These are phyloP conservation scores for Forsythia suspensa DNA, from an alignment of 257 asterid genomes.

Conservation along the genomic window DNA sequence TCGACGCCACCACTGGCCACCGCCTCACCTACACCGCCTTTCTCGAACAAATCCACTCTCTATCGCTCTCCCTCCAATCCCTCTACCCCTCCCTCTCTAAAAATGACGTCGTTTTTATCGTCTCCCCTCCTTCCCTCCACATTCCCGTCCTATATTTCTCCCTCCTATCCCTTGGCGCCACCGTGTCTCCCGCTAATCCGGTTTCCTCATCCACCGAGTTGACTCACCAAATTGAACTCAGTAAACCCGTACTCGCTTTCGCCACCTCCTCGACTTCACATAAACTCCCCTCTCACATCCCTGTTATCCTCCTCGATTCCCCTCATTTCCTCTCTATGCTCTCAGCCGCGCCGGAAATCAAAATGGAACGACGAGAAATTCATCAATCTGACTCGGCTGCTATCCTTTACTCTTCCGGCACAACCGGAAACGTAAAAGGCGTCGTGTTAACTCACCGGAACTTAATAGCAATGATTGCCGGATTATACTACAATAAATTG, in stretches of 20 bases:
- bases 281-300: constrained; percentile 43
- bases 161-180: constrained; percentile 68
- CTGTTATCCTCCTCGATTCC: constrained; percentile 53
- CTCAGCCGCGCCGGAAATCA: not conserved
- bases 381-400: constrained; percentile 65
- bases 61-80: constrained; percentile 49
- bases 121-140: constrained; percentile 69
- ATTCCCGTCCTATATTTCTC: constrained; percentile 77
- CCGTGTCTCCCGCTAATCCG: constrained; percentile 81
- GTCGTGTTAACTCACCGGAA: constrained; percentile 79
- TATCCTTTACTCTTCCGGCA: constrained; percentile 87
- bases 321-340: constrained; percentile 56
- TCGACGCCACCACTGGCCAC: constrained; percentile 58
- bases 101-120: constrained; percentile 70
- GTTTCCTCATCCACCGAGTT: constrained; percentile 63
- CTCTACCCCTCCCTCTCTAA: constrained; percentile 46
- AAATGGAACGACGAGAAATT: constrained; percentile 25
- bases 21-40: constrained; percentile 53
- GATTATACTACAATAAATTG: constrained; percentile 34
- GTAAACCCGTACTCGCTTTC: constrained; percentile 59
- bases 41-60: constrained; percentile 50
- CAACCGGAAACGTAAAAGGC: constrained; percentile 81
- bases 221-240: constrained; percentile 52
- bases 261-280: constrained; percentile 36
- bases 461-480: constrained; percentile 49